Evolutionary conservation across 1,284 basidiomycete species (phyloP).

Genomic region (Moesziomyces antarcticus): DNA sequence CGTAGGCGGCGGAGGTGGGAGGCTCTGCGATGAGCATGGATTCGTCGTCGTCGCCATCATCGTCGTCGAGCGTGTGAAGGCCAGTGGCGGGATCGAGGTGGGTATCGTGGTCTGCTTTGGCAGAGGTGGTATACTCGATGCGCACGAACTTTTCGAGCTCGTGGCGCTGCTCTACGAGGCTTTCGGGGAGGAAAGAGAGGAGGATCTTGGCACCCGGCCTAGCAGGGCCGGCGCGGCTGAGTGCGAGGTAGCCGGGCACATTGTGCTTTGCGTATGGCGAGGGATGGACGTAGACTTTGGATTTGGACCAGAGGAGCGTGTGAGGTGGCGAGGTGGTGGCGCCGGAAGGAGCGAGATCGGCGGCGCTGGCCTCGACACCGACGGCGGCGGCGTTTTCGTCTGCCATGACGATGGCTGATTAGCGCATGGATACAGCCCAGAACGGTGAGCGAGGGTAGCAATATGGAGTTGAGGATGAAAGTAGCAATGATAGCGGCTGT

Average conservation of each 20-base stretch:
- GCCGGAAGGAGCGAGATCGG: too few relatives aligned
- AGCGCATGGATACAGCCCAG: too few relatives aligned
- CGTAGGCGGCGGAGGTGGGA: conserved; percentile 74
- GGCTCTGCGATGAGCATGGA: conserved; percentile 49
- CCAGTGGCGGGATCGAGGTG: conserved; percentile 71
- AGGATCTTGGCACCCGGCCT: conserved; percentile 34
- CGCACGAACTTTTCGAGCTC: conserved; percentile 83
- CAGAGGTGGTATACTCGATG: conserved; percentile 77
- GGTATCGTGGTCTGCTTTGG: conserved; percentile 26
- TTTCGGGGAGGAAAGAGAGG: conserved; percentile 73
- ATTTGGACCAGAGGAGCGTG: conserved; percentile 49
- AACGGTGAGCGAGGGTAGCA: too few relatives aligned
- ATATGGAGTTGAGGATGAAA: too few relatives aligned
- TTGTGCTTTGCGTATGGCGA: conserved; percentile 91
- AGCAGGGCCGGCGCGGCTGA: conserved; percentile 27
- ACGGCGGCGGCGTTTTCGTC: too few relatives aligned
- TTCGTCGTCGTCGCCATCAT: conserved; percentile 22
- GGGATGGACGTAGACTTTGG: conserved; percentile 74
- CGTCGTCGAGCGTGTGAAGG: conserved; percentile 61
- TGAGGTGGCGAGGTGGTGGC: conserved; percentile 7
- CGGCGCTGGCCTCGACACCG: too few relatives aligned
- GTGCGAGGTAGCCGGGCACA: conserved; percentile 80
- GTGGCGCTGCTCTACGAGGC: conserved; percentile 73
- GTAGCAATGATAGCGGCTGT: not conserved
- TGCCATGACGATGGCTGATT: too few relatives aligned